Evolutionary conservation across 2,329 filamentous ascomycete genomes (phyloP).

Genomic region (Claviceps spartinae): DNA sequence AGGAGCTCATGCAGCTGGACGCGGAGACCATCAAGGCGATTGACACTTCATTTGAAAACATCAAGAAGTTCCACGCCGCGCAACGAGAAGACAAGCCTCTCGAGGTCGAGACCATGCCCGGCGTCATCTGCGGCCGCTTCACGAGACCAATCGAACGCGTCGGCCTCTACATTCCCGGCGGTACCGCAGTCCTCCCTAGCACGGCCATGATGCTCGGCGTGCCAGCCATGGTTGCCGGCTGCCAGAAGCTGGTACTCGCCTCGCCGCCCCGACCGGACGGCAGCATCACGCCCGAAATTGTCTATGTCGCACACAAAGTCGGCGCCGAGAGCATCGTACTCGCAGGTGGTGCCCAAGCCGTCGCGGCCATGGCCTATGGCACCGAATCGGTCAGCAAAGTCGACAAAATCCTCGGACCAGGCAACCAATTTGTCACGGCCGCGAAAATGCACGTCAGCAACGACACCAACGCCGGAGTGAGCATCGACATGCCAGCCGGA

Average conservation of each 20-base stretch:
- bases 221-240: constrained; percentile 92
- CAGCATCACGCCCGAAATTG: constrained; percentile 87
- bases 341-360: constrained; percentile 86
- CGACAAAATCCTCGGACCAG: constrained; percentile 95
- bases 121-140: constrained; percentile 88
- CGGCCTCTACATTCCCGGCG: constrained; percentile 91
- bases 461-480: constrained; percentile 86
- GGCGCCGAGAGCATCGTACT: constrained; percentile 92
- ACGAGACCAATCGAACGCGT: constrained; percentile 85
- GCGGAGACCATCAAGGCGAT: constrained; percentile 84
- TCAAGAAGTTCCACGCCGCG: constrained; percentile 82
- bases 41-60: constrained; percentile 87
- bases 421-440: constrained; percentile 96
- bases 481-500: constrained; percentile 97
- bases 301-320: constrained; percentile 94
- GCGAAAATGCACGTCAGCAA: constrained; percentile 98
- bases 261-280: constrained; percentile 84
- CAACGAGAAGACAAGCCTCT: constrained; percentile 76
- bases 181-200: constrained; percentile 91
- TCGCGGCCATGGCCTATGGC: constrained; percentile 94
- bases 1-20: constrained; percentile 71
- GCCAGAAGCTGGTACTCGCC: constrained; percentile 85
- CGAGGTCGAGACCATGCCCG: constrained; percentile 92
- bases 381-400: constrained; percentile 92
- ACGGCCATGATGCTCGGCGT: constrained; percentile 97